Evolutionary conservation across 163 green algal species (phyloP).

Genomic region (Scenedesmus sp.): DNA sequence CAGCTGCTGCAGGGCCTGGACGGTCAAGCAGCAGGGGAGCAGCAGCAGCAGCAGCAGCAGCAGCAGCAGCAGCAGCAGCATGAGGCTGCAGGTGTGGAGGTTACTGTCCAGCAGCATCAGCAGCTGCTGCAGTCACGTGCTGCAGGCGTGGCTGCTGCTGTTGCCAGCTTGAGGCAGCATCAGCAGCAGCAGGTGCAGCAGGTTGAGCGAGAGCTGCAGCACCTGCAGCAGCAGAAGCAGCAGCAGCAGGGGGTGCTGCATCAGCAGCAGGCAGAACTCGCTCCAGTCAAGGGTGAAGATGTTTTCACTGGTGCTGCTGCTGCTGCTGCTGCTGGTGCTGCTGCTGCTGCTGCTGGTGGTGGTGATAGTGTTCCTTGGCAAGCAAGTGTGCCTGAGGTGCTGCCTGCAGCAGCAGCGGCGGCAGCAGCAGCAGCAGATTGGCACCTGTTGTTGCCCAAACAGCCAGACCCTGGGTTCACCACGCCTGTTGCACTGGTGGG

Average conservation of each 20-base stretch:
- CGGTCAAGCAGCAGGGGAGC: not conserved
- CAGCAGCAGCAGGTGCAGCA: not conserved
- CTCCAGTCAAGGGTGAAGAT: not conserved
- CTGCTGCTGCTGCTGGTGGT: not conserved
- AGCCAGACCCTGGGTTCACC: not conserved
- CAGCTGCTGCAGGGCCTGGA: not conserved
- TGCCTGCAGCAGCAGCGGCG: not conserved
- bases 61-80: not conserved
- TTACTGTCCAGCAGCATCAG: not conserved
- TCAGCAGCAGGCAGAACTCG: not conserved
- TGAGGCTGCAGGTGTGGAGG: not conserved
- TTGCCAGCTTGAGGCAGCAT: not conserved
- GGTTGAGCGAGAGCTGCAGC: not conserved
- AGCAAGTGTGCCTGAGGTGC: not conserved
- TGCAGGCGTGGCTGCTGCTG: not conserved
- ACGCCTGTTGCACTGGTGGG: not conserved
- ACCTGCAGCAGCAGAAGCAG: not conserved
- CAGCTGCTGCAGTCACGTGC: not conserved
- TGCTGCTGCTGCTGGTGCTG: not conserved
- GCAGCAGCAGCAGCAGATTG: not conserved
- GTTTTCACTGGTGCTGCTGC: not conserved
- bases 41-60: not conserved
- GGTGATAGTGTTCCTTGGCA: not conserved
- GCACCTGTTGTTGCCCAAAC: not conserved
- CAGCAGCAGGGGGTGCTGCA: not conserved